Base-by-base conservation (phyloP, 257 asterid species). In the Petunia axillaris region DNA sequence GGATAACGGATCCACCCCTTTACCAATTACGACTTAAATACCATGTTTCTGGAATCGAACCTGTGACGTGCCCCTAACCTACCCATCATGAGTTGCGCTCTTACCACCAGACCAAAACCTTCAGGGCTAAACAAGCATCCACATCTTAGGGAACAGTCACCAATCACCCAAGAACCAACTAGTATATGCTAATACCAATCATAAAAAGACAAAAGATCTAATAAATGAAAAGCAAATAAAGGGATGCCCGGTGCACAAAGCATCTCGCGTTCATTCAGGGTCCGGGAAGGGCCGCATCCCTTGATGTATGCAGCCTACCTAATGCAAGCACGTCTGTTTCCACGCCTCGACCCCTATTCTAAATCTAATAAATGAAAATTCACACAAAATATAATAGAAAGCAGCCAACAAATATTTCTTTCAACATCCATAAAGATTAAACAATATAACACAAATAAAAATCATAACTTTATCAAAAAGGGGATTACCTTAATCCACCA, bases 401-500 rank as follows among this genome's bases (percentile, higher is more conserved):
- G 4, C 1, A 71, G 25, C 77, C 44, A 3, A 25, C 44, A 48
- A 4, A 10, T 46, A 3, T 35, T 70, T 48, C 77, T 52, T 52
- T 50, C 2, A 35, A 48, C 60, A 48, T 48, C 25, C 60, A 71
- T 11, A 48, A 35, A 11, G 10, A 48, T 25, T 25, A 25, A 25
- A 25, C 25, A 25, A 71, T 35, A 10, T 46, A 71, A 11, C 62
- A 71, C 77, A 11, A 48, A 52, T 55, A 55, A 38, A 48, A 35
- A 35, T 36, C 36, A 58, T 16, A 5, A 6, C 10, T 35, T 5
- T 15, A 70, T 25, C 16, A 70, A 70, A 70, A 46, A 76, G 81
- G 44, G 58, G 40, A 81, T 85, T 83, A 93, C 98, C 99, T 95
- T 55, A 91, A 92, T 71, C 99, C 99, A 37, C 99, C 97, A 65